A percentile compares a stretch with the other conserved stretches of the same genome.
phyloP scores from a whole-genome alignment of 345 rosid genomes.

The Populus simonii region DNA sequence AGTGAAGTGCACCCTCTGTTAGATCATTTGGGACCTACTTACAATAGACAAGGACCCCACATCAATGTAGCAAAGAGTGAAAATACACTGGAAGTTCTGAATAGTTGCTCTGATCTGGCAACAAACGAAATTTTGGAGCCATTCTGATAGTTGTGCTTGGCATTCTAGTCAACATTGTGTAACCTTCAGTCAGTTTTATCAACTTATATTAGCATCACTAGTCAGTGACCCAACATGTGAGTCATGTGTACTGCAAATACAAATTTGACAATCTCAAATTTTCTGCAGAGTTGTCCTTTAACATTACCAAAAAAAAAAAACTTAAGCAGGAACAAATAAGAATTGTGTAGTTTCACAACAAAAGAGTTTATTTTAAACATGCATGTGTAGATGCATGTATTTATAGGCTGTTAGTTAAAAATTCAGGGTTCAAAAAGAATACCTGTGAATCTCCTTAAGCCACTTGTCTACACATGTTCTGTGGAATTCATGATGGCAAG shows the following conservation, averaged over 20 bases:
- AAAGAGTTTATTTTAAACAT: not conserved
- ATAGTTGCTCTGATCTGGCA: not conserved
- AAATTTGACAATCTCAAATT: not conserved
- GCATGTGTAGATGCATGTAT: not conserved
- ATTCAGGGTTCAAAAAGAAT: constrained; percentile 5
- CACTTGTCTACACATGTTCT: constrained; percentile 84
- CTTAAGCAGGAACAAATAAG: not conserved
- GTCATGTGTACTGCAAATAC: not conserved
- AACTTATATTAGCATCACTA: not conserved
- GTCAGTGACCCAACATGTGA: not conserved
- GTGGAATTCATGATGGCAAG: constrained; percentile 91
- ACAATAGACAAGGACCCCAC: not conserved
- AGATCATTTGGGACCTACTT: not conserved
- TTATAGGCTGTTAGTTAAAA: not conserved
- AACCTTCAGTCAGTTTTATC: not conserved
- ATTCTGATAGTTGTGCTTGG: not conserved
- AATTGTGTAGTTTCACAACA: not conserved
- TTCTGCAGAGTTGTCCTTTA: not conserved
- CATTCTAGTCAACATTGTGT: not conserved
- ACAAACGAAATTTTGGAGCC: not conserved
- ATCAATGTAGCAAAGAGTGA: not conserved
- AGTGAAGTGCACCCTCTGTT: not conserved
- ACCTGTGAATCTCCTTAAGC: constrained; percentile 99
- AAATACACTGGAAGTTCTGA: not conserved
- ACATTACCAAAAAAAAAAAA: not conserved